Evolutionary conservation across 257 asterid species (phyloP), one percentile per base, ranked within the genome.

Genomic region (Sherardia arvensis): DNA sequence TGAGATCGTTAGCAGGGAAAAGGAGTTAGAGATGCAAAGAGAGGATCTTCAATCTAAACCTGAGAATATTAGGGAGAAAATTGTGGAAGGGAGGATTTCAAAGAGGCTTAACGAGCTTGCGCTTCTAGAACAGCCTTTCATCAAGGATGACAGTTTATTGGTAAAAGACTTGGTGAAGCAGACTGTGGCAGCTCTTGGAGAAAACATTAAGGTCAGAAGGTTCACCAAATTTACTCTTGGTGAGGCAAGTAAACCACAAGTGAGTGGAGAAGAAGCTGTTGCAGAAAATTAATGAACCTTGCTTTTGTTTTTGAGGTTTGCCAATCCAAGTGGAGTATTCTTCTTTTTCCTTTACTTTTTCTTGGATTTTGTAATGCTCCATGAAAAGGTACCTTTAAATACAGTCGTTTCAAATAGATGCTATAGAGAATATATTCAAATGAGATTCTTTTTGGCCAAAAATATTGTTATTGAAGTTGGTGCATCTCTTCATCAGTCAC

Each of bases 91-190:
- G 45, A 77, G 97, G 72, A 68, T 93, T 29, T 64, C 91, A n/a
- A 93, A 93, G 82, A 87, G 97, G 88, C 94, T 90, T 1, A 87
- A 87, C 1, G 97, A 93, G 80, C 86, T 90, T 59, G 85, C 91
- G 32, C 94, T 93, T 62, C 59, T 87, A 29, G 98, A 91, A 67
- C 98, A 87, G 77, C 76, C 87, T 23, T 93, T 84, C 76, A 90
- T 93, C 26, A 87, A 82, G 59, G 74, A 87, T 43, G 97, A 90
- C 60, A 54, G 79, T n/a, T 18, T 93, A 60, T 73, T 83, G 56
- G 94, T 91, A 73, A 93, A 87, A 74, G 99, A 90, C 48, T 71
- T 87, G 85, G 92, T 93, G 38, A 93, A 85, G 91, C 97, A 87
- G 76, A 93, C 94, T 20, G 92, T 93, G 59, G 97, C 97, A 14